Conservation (phyloP, 2,329 filamentous ascomycete species). For the Trichoderma cornu-damae region DNA sequence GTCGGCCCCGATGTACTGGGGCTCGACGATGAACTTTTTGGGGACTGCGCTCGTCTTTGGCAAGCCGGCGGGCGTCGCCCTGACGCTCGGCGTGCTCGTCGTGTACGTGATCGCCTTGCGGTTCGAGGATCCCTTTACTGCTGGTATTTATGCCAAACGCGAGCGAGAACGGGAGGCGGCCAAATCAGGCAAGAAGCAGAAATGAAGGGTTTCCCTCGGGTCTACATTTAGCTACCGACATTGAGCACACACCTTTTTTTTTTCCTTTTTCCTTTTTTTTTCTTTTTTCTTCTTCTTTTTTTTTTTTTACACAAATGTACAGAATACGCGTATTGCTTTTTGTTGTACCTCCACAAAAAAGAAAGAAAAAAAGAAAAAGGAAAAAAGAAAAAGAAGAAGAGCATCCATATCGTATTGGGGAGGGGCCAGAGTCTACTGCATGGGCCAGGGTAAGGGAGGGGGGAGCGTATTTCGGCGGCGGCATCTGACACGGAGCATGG, state of each 20-base stretch:
- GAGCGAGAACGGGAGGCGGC: slow-evolving; percentile 52
- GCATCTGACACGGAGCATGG: slow-evolving; percentile 7
- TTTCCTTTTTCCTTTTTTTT: too few species aligned
- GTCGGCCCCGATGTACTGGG: slow-evolving; percentile 92
- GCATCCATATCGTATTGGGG: background rate
- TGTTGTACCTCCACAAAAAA: background rate
- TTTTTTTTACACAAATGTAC: background rate
- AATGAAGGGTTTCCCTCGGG: slow-evolving; percentile 32
- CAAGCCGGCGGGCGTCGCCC: slow-evolving; percentile 76
- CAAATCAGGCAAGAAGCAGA: slow-evolving; percentile 48
- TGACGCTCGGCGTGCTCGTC: slow-evolving; percentile 69
- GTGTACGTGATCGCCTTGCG: slow-evolving; percentile 76
- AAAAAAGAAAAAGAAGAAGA: too few species aligned
- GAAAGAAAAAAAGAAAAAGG: too few species aligned
- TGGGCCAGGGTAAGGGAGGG: background rate
- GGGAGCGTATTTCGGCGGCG: background rate
- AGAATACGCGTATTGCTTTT: background rate
- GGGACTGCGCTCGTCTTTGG: slow-evolving; percentile 79
- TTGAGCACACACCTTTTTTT: too few species aligned
- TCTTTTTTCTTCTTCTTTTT: too few species aligned
- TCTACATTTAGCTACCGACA: background rate
- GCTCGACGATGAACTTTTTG: slow-evolving; percentile 86
- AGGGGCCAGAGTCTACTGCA: background rate
- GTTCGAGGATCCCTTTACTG: slow-evolving; percentile 93
- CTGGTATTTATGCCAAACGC: slow-evolving; percentile 84